phyloP scores from a whole-genome alignment of 2,329 filamentous ascomycete species.

The Exophiala oligosperma region DNA sequence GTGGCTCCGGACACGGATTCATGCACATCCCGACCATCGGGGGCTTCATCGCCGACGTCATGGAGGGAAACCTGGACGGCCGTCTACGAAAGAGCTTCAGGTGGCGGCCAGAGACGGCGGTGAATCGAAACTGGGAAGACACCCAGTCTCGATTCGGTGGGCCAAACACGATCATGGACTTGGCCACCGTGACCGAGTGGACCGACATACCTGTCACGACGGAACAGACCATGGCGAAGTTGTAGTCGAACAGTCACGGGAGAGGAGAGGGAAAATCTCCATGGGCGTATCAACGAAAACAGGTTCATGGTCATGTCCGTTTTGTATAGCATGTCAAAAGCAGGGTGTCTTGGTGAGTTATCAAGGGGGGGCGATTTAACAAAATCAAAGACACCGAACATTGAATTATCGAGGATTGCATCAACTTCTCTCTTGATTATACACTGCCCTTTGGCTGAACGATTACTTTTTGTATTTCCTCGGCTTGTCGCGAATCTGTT shows the following conservation, averaged over 20 bases:
- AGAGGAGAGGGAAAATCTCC: too few species aligned
- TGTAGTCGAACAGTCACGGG: not conserved
- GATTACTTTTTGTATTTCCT: too few species aligned
- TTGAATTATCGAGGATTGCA: too few species aligned
- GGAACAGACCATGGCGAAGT: not conserved
- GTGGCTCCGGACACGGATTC: constrained; percentile 55
- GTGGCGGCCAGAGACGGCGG: constrained; percentile 55
- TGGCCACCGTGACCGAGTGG: constrained; percentile 46
- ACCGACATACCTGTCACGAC: constrained; percentile 30
- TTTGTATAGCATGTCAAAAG: too few species aligned
- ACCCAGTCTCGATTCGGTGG: constrained; percentile 52
- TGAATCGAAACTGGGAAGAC: constrained; percentile 48
- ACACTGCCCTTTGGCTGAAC: too few species aligned
- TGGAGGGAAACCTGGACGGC: constrained; percentile 47
- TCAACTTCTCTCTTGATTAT: too few species aligned
- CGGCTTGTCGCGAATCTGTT: too few species aligned
- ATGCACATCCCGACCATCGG: constrained; percentile 56
- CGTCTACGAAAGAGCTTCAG: constrained; percentile 46
- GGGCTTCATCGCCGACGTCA: constrained; percentile 49
- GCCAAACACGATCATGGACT: constrained; percentile 50
- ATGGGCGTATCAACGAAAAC: too few species aligned
- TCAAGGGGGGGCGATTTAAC: too few species aligned
- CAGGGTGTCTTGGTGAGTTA: too few species aligned
- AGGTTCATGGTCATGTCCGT: too few species aligned
- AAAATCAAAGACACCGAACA: too few species aligned